phyloP scores from a whole-genome alignment of 176 grass and related monocot species.

The Carex parvula region DNA sequence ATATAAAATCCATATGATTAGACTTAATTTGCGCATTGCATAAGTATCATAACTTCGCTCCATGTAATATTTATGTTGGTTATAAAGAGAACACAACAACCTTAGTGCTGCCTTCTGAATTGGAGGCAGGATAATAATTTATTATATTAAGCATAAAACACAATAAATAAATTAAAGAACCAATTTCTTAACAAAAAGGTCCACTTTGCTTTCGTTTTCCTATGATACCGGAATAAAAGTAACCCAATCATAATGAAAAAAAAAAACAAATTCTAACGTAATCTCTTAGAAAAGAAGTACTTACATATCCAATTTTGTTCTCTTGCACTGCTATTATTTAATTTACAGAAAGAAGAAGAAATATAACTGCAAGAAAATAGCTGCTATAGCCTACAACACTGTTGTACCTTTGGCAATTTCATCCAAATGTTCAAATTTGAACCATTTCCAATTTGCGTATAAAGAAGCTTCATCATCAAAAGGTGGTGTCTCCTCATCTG shows the following conservation, averaged over 20 bases:
- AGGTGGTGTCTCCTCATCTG: constrained; percentile 30
- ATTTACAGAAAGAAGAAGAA: constrained; percentile 18
- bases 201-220: too few species aligned
- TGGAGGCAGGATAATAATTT: too few species aligned
- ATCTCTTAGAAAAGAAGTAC: neutral
- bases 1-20: too few species aligned
- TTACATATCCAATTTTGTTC: neutral
- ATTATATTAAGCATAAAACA: too few species aligned
- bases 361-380: neutral
- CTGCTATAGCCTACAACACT: constrained; percentile 18
- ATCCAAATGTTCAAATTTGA: constrained; percentile 55
- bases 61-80: too few species aligned
- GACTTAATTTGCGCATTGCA: too few species aligned
- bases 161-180: too few species aligned
- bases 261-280: neutral
- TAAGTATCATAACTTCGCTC: too few species aligned
- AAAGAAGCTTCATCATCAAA: constrained; percentile 63
- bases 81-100: too few species aligned
- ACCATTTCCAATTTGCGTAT: constrained; percentile 93
- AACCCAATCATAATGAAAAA: neutral
- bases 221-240: too few species aligned
- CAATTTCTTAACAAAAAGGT: too few species aligned
- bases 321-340: neutral
- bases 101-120: too few species aligned
- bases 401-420: constrained; percentile 23